Base-by-base conservation (phyloP, 2,329 filamentous ascomycete genomes). In the Colletotrichum cordylinicola region DNA sequence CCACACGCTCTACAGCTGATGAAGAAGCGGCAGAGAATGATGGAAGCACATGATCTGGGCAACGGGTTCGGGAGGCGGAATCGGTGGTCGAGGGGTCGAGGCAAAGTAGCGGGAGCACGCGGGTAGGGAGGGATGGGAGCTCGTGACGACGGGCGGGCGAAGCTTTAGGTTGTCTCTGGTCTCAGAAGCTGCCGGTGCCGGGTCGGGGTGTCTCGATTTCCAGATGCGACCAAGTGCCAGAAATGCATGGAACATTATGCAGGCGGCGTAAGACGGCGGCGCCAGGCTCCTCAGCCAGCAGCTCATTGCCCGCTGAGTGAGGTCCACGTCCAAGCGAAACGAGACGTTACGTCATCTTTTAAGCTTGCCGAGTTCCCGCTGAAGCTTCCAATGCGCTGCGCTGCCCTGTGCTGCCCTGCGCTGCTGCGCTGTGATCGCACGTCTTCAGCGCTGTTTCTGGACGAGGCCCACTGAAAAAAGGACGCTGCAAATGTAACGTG, bases 1-100 rank as follows among this genome's bases (percentile, higher is more conserved):
- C 67, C 72, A 67, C 72, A 67, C 66, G 52, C 67, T 70, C 35
- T 76, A 76, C 72, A 75, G 74, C 58, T 76, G 74, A 75, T 70
- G 60, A 55, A 35, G 33, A 43, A 21, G 43, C 29, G 52, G 18
- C 33, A 52, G 55, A 67, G n/a, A 48, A 37, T 76, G 72, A 71
- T 29, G 43, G 61, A 75, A 56, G 61, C 74, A 76, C 74, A 76
- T 76, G 74, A 64, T 76, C 60, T 71, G 29, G 43, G 74, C 39
- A 55, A 62, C 48, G 72, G 37, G 31, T 75, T 37, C 62, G 37
- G 56, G 68, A 24, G 60, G 55, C 35, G 56, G 62, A 61, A 18
- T 31, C 29, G 33, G 27, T n/a, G 58, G 60, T 27, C 21, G 35
- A 29, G 29, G 33, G 39, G 37, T 75, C 24, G 52, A 61, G 65